These are phyloP conservation scores for maize (Zea mays) DNA, from an alignment of 176 grass and related monocot species.

Conservation along the genomic window DNA sequence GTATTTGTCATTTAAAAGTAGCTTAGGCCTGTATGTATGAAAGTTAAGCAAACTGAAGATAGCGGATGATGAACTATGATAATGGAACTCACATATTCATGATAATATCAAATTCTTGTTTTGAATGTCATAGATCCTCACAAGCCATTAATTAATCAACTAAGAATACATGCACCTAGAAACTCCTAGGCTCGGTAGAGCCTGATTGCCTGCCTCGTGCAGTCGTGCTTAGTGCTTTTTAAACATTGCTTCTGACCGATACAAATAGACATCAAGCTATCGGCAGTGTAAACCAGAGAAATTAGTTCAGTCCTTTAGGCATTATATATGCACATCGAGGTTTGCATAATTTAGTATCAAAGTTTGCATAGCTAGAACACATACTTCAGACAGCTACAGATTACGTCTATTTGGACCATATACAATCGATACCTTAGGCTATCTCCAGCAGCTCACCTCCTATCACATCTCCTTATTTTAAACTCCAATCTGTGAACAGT, in stretches of 20 bases:
- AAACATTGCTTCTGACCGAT: neutral
- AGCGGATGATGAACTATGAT: neutral
- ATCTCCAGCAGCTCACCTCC: no score
- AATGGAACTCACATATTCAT: neutral
- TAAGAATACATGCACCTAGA: neutral
- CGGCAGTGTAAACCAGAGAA: neutral
- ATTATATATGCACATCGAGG: neutral
- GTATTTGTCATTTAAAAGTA: neutral
- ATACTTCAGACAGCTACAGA: no score
- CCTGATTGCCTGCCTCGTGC: neutral
- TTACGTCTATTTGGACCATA: no score
- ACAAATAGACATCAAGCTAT: neutral
- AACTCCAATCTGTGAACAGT: no score
- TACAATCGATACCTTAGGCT: no score
- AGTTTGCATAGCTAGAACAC: neutral
- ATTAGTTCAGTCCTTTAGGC: no score
- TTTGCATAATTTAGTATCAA: neutral
- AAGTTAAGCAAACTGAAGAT: neutral
- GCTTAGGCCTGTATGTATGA: neutral
- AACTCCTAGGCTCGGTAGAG: neutral
- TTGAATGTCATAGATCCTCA: neutral
- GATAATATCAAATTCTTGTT: neutral
- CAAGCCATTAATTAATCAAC: neutral
- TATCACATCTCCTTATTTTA: no score
- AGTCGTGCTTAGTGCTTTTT: neutral